Evolutionary conservation across 1,284 basidiomycete species (phyloP), one percentile per base, ranked within the genome.

Genomic region (Austropuccinia psidii): DNA sequence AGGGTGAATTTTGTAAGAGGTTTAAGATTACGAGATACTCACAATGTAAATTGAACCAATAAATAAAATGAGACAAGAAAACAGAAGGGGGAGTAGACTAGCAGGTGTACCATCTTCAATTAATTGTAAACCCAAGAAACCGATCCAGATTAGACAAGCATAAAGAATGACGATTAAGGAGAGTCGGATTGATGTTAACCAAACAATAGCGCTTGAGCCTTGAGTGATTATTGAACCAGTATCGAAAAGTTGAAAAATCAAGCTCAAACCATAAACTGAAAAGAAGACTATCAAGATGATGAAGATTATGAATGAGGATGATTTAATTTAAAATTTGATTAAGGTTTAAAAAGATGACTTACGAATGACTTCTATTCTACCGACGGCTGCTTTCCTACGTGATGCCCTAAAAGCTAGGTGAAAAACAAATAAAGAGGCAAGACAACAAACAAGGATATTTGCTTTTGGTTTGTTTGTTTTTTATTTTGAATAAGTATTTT

Each of bases 371-470:
- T 89, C 64, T 7, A 67, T 27, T 27, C 33, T 17, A 4, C 79
- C 85, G 76, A 84, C 85, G 77, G 84, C 86, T 57, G 86, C 86
- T 76, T 83, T 84, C 74, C 86, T 80, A 43, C 84, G 79, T 57
- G 79, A 81, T 31, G 82, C 81, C 73, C 81, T 78, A 39, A 81
- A 80, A 49, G 88, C 82, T 60, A 90, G 83, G 57, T 79, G 78
- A n/a, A 81, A 77, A 33, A 85, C 78, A 76, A 86, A 77, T 47
- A 88, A 65, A 73, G 88, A 80, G 78, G 86, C 86, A 52, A 89
- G 77, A 29, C 82, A 86, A 77, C 88, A 89, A 3, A 84, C 84
- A 76, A 89, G 82, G 79, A 89, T 87, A 80, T 90, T 87, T 76
- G 88, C 88, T 90, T 0, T 89, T 89, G 41, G 41, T 11, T 45